Percentiles rank a stretch among this genome's conserved stretches.
phyloP scores from a whole-genome alignment of 78 protist genomes.

The Trichosphaerium sp. region DNA sequence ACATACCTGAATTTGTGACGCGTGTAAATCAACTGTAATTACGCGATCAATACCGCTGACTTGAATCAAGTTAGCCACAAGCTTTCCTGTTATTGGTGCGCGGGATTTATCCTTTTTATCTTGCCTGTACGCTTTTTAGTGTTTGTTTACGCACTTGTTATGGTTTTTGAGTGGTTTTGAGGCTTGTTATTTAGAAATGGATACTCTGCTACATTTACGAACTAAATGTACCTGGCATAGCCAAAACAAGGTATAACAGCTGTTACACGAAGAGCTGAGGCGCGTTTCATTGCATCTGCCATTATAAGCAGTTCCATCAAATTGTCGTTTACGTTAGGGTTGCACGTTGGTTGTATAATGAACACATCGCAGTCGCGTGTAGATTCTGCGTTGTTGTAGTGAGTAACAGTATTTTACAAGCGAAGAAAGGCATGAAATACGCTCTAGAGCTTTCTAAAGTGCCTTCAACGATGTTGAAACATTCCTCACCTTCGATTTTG shows the following conservation, averaged over 20 bases:
- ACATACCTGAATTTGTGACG: conserved; percentile 14
- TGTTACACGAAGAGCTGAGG: conserved; percentile 66
- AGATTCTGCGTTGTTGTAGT: not conserved
- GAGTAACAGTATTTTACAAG: not conserved
- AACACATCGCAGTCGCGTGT: conserved; percentile 58
- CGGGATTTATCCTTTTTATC: conserved; percentile 64
- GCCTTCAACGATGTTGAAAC: too few species aligned
- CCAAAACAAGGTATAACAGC: conserved; percentile 76
- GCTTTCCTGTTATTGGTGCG: conserved; percentile 73
- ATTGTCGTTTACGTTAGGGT: conserved; percentile 56
- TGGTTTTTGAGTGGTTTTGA: not conserved
- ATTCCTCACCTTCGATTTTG: conserved; percentile 39
- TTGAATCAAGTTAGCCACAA: conserved; percentile 69
- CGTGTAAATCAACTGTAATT: conserved; percentile 73
- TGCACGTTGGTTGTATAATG: conserved; percentile 61
- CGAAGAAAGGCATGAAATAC: conserved; percentile 21
- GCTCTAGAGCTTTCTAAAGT: too few species aligned
- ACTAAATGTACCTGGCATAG: conserved; percentile 61
- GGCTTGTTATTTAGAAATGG: not conserved
- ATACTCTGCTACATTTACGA: conserved; percentile 15
- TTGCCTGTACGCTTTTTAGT: conserved; percentile 1
- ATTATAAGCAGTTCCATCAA: conserved; percentile 75
- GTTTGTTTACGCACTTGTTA: not conserved
- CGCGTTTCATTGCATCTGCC: conserved; percentile 68
- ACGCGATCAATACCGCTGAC: conserved; percentile 80